These are phyloP conservation scores for Plenodomus biglobosus DNA, from an alignment of 2,329 filamentous ascomycete genomes.

Conservation along the genomic window DNA sequence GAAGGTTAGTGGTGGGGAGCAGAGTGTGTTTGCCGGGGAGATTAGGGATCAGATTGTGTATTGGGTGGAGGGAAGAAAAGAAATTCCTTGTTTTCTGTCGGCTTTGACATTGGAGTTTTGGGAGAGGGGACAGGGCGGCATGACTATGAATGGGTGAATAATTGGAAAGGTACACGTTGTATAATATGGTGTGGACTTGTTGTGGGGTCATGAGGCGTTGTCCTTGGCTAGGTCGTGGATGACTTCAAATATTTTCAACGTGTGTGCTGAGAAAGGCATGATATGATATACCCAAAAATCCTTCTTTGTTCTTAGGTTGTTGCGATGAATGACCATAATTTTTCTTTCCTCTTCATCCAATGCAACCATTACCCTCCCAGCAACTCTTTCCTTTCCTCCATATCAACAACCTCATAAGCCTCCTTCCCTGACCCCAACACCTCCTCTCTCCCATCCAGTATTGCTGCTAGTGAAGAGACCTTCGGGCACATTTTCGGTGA, in stretches of 20 bases:
- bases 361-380: slow-evolving; percentile 46
- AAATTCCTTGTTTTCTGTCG: slow-evolving; percentile 89
- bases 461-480: slow-evolving; percentile 36
- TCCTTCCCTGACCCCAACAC: slow-evolving; percentile 51
- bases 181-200: too few species aligned
- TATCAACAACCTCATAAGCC: slow-evolving; percentile 51
- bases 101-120: slow-evolving; percentile 92
- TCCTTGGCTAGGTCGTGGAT: background rate
- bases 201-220: too few species aligned
- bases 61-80: slow-evolving; percentile 92
- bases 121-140: slow-evolving; percentile 58
- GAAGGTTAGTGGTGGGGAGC: slow-evolving; percentile 92
- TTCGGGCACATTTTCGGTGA: slow-evolving; percentile 47
- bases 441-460: slow-evolving; percentile 49
- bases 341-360: slow-evolving; percentile 32
- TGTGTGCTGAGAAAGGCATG: background rate
- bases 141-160: slow-evolving; percentile 19
- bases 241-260: background rate
- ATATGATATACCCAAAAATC: background rate
- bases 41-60: slow-evolving; percentile 88
- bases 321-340: background rate
- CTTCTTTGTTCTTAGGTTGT: background rate
- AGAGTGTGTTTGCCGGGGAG: slow-evolving; percentile 80
- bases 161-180: too few species aligned
- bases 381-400: slow-evolving; percentile 45